A percentile compares a stretch with the other conserved stretches of the same genome.
Evolutionary conservation across 148 eudicot species (phyloP).

Genomic region (Amaranthus palmeri): DNA sequence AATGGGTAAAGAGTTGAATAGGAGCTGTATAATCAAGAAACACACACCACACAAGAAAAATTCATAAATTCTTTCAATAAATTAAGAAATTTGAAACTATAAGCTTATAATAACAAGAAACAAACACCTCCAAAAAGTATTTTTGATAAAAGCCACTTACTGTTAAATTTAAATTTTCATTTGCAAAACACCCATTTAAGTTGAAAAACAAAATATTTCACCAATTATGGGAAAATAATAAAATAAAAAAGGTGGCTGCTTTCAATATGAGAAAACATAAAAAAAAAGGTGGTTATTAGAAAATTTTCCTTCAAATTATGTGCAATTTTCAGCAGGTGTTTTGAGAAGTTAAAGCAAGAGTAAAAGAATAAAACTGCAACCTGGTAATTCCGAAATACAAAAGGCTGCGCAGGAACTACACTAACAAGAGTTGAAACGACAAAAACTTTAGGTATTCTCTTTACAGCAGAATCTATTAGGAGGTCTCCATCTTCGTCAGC

Average conservation of each 20-base stretch:
- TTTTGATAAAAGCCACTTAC: too few relatives aligned
- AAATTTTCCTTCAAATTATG: not conserved
- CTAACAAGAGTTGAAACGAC: constrained; percentile 93
- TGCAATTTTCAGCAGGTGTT: not conserved
- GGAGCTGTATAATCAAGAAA: not conserved
- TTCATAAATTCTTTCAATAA: not conserved
- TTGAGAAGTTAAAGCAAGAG: not conserved
- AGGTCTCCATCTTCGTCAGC: constrained; percentile 96
- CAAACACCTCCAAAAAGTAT: too few relatives aligned
- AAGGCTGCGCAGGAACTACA: constrained; percentile 89
- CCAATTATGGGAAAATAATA: too few relatives aligned
- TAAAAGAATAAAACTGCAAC: constrained; percentile 27
- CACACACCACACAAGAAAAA: not conserved
- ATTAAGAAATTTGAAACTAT: too few relatives aligned
- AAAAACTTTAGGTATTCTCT: constrained; percentile 82
- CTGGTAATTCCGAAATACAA: constrained; percentile 98
- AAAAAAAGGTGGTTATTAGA: too few relatives aligned
- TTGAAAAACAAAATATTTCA: too few relatives aligned
- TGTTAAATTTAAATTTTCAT: too few relatives aligned
- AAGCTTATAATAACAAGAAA: too few relatives aligned
- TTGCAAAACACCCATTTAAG: too few relatives aligned
- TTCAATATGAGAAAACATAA: too few relatives aligned
- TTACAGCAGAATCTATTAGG: constrained; percentile 88
- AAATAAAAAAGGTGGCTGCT: too few relatives aligned
- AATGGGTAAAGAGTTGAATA: not conserved